Evolutionary conservation across 2,329 filamentous ascomycete species (phyloP), one percentile per base, ranked within the genome.

Genomic region (Aspergillus sp.): DNA sequence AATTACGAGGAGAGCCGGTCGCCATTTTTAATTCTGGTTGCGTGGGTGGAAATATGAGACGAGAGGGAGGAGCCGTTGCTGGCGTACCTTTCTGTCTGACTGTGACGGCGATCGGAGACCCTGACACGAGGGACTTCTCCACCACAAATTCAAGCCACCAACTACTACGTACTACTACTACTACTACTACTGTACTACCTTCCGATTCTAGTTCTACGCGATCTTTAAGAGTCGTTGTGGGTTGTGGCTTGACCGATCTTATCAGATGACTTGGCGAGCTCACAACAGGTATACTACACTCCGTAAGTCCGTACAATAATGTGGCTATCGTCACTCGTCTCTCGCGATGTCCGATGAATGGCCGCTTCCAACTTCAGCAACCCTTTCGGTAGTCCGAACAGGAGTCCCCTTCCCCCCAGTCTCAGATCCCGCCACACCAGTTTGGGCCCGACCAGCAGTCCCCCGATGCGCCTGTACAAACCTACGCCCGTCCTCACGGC

Each of bases 381-480:
- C 9, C 23, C 49, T 40, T 39, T 14, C 14, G 33, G 25, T 17
- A 31, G 37, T 21, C 12, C 6, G 21, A 14, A 17, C 7, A 17
- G 35, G 17, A 17, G 35, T 14, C 9, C 48, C 48, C 37, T 51
- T 52, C 2, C 25, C 39, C 4, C n/a, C 11, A 14, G 31, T n/a
- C 31, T 14, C 7, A 21, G 45, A 33, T 17, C 35, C 45, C 11
- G 27, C 14, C n/a, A 7, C 35, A 37, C 35, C 35, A 37, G 12
- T 31, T 9, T 15, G 25, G n/a, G 14, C 44, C 15, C 6, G 31
- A 3, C 4, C 45, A 21, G 71, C 65, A 41, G 67, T 56, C 3
- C 71, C 50, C 40, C 72, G 76, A 8, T 71, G 66, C 35, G 68
- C 65, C 55, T 77, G 70, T 9, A 69, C 71, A 59, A 76, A 78